Evolutionary conservation across 2,329 filamentous ascomycete species (phyloP).

Genomic region (Mariannaea sp.): DNA sequence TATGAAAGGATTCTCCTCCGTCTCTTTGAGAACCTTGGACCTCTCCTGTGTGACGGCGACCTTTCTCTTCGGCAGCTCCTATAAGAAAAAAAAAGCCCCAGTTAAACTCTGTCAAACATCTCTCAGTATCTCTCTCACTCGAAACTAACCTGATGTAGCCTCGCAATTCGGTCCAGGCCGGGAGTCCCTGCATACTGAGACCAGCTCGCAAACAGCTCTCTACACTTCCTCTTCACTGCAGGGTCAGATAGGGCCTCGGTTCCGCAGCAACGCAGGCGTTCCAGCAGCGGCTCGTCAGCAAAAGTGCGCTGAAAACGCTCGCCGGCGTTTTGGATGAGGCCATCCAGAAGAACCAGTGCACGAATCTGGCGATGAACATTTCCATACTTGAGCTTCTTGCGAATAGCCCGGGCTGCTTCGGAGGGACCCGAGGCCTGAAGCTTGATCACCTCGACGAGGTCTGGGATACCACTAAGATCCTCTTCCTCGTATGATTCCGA

Average conservation of each 20-base stretch:
- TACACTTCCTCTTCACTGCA: conserved; percentile 86
- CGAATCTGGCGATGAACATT: conserved; percentile 90
- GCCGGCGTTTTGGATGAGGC: conserved; percentile 92
- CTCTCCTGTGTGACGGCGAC: conserved; percentile 75
- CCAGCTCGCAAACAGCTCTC: conserved; percentile 86
- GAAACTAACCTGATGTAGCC: conserved; percentile 69
- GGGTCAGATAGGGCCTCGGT: conserved; percentile 84
- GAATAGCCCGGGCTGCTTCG: conserved; percentile 87
- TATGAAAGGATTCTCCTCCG: conserved; percentile 73
- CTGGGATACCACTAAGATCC: conserved; percentile 87
- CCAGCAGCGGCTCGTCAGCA: conserved; percentile 87
- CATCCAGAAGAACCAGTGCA: conserved; percentile 86
- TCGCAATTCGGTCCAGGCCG: conserved; percentile 80
- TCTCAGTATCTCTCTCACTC: too few relatives aligned
- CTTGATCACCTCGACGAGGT: conserved; percentile 91
- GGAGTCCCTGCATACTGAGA: conserved; percentile 81
- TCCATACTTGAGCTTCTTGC: conserved; percentile 99
- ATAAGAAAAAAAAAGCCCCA: conserved; percentile 19
- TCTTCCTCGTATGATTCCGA: conserved; percentile 89
- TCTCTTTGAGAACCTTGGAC: conserved; percentile 83
- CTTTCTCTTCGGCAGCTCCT: conserved; percentile 70
- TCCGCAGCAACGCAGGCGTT: conserved; percentile 85
- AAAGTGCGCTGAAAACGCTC: conserved; percentile 84
- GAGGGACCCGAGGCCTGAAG: conserved; percentile 84
- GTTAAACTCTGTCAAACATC: background rate